Conservation (phyloP, 2,329 filamentous ascomycete species). For the Pseudogymnoascus destructans region DNA sequence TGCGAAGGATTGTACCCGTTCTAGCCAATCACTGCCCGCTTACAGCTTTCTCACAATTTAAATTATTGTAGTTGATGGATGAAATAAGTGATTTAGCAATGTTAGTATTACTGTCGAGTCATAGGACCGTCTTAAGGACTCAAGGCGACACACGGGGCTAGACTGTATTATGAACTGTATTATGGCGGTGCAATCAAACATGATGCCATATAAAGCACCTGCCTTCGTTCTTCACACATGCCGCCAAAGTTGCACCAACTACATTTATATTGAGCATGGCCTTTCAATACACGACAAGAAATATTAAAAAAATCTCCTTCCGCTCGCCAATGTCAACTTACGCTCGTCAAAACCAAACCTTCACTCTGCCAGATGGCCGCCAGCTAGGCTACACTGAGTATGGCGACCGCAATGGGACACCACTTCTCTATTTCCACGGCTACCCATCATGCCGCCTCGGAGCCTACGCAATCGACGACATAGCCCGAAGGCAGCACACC, state of each 20-base stretch:
- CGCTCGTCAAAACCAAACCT: conserved; percentile 12
- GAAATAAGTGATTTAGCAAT: not conserved
- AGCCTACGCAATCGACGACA: conserved; percentile 22
- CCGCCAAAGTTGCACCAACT: not conserved
- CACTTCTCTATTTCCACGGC: conserved; percentile 32
- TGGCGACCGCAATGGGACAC: conserved; percentile 18
- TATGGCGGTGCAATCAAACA: not conserved
- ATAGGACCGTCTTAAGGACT: not conserved
- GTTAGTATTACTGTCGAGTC: not conserved
- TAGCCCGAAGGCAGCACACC: conserved; percentile 17
- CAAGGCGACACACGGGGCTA: not conserved
- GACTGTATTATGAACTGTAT: not conserved
- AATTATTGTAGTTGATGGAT: not conserved
- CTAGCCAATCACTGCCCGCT: not conserved
- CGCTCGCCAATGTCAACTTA: conserved; percentile 8
- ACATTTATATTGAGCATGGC: not conserved
- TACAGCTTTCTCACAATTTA: not conserved
- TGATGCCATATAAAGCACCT: not conserved
- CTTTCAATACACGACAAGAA: not conserved
- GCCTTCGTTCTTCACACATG: not conserved
- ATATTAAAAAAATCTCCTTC: not conserved
- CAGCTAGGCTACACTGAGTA: conserved; percentile 31
- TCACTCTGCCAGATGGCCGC: conserved; percentile 30
- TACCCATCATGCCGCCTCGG: conserved; percentile 32
- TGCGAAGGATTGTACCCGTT: not conserved